Percentiles rank a stretch among this genome's conserved stretches.
These are phyloP conservation scores for Xerocomellus intermedius DNA, from an alignment of 768 basidiomycete genomes.

Conservation along the genomic window DNA sequence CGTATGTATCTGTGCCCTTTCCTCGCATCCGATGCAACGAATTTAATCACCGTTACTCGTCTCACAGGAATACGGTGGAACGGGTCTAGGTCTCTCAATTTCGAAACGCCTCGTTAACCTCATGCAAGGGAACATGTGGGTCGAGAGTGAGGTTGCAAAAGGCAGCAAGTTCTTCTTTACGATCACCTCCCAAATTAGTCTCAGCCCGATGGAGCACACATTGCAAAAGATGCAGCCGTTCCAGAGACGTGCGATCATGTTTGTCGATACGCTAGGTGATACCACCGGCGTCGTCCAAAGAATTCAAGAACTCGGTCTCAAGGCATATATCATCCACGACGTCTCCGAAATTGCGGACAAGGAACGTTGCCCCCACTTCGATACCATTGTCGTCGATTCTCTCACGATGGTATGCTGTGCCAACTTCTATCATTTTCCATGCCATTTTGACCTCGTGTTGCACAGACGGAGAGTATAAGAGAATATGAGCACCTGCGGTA, in stretches of 20 bases:
- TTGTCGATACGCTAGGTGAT: conserved; percentile 84
- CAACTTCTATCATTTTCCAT: not conserved
- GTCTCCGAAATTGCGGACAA: conserved; percentile 82
- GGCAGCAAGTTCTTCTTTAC: conserved; percentile 98
- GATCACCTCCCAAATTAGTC: conserved; percentile 81
- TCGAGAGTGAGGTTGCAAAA: conserved; percentile 89
- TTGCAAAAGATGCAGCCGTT: conserved; percentile 83
- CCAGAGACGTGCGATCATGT: conserved; percentile 83
- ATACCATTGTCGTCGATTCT: conserved; percentile 95
- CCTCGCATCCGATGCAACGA: conserved; percentile 7
- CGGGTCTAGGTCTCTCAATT: conserved; percentile 93
- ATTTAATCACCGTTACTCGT: conserved; percentile 16
- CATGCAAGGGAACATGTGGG: conserved; percentile 99
- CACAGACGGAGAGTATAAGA: conserved; percentile 82
- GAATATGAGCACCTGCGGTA: conserved; percentile 94
- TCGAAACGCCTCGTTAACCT: conserved; percentile 95
- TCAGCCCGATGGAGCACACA: conserved; percentile 69
- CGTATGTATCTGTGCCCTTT: conserved; percentile 42
- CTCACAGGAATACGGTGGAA: conserved; percentile 90
- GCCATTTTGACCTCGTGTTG: conserved; percentile 17
- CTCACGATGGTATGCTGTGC: conserved; percentile 66
- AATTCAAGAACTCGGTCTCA: conserved; percentile 76
- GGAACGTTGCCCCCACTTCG: conserved; percentile 82
- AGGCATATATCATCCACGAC: conserved; percentile 71
- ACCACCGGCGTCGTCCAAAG: conserved; percentile 70